Conservation (phyloP, 306 rosid genomes). For the Vicia faba region DNA sequence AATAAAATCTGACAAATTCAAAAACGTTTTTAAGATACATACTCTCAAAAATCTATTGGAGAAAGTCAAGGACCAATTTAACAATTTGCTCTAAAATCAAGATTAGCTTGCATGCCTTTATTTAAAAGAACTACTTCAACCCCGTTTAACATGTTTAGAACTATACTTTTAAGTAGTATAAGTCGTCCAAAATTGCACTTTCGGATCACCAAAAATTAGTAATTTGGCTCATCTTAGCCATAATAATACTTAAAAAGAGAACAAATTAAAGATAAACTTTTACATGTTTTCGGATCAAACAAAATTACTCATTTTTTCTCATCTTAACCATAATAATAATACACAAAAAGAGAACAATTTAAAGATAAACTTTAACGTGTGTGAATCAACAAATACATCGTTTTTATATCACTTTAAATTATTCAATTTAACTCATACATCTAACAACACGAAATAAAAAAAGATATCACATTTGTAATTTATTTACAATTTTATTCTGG, state of each 20-base stretch:
- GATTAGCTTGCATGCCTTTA: not conserved
- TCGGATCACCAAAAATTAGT: not conserved
- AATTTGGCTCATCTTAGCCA: not conserved
- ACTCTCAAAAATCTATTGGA: too few relatives aligned
- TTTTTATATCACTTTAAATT: not conserved
- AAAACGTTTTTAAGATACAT: too few relatives aligned
- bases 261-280: not conserved
- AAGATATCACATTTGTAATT: not conserved
- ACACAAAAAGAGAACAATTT: not conserved
- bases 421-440: not conserved
- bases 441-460: not conserved
- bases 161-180: not conserved
- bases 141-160: not conserved
- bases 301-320: not conserved
- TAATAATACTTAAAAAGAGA: not conserved
- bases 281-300: not conserved
- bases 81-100: too few relatives aligned
- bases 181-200: not conserved
- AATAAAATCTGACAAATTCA: too few relatives aligned
- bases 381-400: not conserved
- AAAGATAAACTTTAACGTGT: not conserved
- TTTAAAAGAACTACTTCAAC: not conserved
- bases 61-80: too few relatives aligned
- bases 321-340: not conserved
- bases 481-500: too few relatives aligned